These are phyloP conservation scores for Suillus subaureus DNA, from an alignment of 768 basidiomycete species.

Conservation along the genomic window DNA sequence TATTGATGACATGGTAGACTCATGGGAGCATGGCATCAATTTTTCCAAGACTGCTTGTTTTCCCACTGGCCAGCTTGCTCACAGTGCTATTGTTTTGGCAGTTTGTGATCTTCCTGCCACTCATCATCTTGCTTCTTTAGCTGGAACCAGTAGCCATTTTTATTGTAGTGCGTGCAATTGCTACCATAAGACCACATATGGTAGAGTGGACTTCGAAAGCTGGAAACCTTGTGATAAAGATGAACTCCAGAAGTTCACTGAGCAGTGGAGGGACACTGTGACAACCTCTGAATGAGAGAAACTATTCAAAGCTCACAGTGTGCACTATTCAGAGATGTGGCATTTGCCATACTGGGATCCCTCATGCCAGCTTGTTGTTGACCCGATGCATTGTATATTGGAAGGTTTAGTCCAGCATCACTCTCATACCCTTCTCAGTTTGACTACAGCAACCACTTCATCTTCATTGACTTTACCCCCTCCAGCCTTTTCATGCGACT, in stretches of 20 bases:
- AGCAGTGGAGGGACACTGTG: conserved; percentile 15
- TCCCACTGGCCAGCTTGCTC: too few relatives aligned
- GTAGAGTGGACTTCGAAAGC: conserved; percentile 8
- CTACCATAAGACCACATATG: conserved; percentile 10
- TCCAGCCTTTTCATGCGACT: too few relatives aligned
- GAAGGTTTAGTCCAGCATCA: not conserved
- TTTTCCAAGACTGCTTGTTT: too few relatives aligned
- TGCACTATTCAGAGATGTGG: not conserved
- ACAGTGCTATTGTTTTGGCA: too few relatives aligned
- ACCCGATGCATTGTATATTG: conserved; percentile 22
- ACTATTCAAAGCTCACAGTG: conserved; percentile 15
- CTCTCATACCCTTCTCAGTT: not conserved
- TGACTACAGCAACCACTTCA: not conserved
- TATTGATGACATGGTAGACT: too few relatives aligned
- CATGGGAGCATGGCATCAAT: too few relatives aligned
- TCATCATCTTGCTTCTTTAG: conserved; percentile 29
- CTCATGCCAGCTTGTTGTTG: conserved; percentile 12
- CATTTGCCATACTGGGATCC: conserved; percentile 27
- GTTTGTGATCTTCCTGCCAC: conserved; percentile 27
- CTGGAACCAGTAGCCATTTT: conserved; percentile 18
- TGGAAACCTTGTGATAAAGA: conserved; percentile 17
- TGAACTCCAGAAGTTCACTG: conserved; percentile 13
- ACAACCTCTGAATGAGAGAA: conserved; percentile 3
- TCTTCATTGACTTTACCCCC: too few relatives aligned
- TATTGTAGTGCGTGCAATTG: conserved; percentile 35